Conservation (phyloP, 2,329 filamentous ascomycete genomes). For the Torrubiella hemipterigena region DNA sequence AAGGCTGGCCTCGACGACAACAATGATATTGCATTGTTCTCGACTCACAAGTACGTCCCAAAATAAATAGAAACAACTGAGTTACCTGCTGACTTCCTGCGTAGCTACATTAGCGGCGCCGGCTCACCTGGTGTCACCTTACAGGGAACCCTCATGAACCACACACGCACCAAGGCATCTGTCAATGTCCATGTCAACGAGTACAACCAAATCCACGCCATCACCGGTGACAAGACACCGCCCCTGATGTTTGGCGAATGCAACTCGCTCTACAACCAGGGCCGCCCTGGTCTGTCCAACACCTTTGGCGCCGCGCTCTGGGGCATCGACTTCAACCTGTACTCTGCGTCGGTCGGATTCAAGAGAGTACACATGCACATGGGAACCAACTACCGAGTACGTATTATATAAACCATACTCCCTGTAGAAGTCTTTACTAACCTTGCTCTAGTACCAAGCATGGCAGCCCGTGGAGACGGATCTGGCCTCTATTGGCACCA, state of each 20-base stretch:
- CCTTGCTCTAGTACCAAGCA: conserved; percentile 28
- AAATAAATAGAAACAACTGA: background rate
- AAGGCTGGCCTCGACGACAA: conserved; percentile 38
- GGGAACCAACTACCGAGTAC: conserved; percentile 45
- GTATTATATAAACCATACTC: background rate
- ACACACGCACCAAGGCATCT: conserved; percentile 37
- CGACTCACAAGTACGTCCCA: conserved; percentile 43
- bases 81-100: conserved; percentile 2
- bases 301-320: conserved; percentile 56
- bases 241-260: conserved; percentile 48
- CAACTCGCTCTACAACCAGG: conserved; percentile 52
- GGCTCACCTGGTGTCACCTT: conserved; percentile 48
- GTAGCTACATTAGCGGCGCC: conserved; percentile 50
- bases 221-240: conserved; percentile 12
- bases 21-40: conserved; percentile 37
- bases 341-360: conserved; percentile 42
- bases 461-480: conserved; percentile 48
- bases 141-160: conserved; percentile 51
- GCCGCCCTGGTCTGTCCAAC: conserved; percentile 48
- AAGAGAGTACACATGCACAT: conserved; percentile 51
- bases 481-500: conserved; percentile 41
- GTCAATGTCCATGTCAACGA: conserved; percentile 36
- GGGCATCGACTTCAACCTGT: conserved; percentile 50
- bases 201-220: conserved; percentile 25
- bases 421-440: background rate